phyloP scores from a whole-genome alignment of 495 filamentous ascomycete genomes.

The Friedmanniomyces endolithicus region DNA sequence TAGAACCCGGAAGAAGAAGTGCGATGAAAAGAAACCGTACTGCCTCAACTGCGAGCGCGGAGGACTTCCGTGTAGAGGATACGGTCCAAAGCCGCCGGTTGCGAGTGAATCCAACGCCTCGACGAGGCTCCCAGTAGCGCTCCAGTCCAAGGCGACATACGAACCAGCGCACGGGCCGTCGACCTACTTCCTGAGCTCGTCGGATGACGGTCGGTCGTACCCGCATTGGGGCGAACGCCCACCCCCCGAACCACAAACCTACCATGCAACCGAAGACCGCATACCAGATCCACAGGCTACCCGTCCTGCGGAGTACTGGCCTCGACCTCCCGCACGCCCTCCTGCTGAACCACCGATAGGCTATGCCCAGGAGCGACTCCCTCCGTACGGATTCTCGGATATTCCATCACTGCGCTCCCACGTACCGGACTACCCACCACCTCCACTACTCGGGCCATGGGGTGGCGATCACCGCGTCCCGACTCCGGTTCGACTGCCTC shows the following conservation, averaged over 20 bases:
- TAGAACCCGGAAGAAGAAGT: constrained; percentile 92
- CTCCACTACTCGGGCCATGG: constrained; percentile 6
- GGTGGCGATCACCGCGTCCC: not conserved
- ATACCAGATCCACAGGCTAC: not conserved
- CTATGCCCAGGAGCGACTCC: not conserved
- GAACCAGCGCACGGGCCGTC: not conserved
- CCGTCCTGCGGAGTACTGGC: constrained; percentile 1
- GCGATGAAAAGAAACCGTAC: constrained; percentile 87
- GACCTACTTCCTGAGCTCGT: not conserved
- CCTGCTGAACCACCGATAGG: not conserved
- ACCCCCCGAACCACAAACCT: not conserved
- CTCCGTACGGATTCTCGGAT: not conserved
- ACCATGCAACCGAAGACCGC: not conserved
- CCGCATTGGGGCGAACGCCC: constrained; percentile 3
- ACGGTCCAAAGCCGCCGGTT: constrained; percentile 64
- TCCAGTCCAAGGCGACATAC: constrained; percentile 1
- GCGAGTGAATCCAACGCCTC: constrained; percentile 33
- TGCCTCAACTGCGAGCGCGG: constrained; percentile 91
- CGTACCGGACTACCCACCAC: not conserved
- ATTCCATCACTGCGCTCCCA: not conserved
- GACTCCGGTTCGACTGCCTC: not conserved
- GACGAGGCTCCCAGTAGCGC: not conserved
- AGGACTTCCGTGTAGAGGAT: constrained; percentile 89
- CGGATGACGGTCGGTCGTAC: not conserved
- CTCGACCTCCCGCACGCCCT: not conserved